These are phyloP conservation scores for Hypoxylon rickii DNA, from an alignment of 495 filamentous ascomycete genomes.

Conservation along the genomic window DNA sequence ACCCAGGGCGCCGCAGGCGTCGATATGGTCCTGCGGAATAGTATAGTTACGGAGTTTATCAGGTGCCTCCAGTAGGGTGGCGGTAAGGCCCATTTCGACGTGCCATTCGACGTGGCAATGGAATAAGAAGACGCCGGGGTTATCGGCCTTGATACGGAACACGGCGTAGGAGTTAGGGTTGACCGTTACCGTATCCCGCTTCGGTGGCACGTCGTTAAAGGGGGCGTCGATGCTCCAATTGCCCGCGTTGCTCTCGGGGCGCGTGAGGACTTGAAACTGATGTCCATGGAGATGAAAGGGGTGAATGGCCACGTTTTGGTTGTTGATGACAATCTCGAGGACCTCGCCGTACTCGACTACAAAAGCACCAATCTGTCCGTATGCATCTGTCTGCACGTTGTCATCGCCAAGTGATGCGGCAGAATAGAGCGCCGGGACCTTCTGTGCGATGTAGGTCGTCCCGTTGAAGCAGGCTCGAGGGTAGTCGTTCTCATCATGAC, in stretches of 20 bases:
- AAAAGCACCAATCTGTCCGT: constrained; percentile 75
- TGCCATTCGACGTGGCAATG: constrained; percentile 89
- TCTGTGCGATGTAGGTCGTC: constrained; percentile 70
- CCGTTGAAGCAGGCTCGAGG: constrained; percentile 79
- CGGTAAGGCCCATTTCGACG: constrained; percentile 70
- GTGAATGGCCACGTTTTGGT: constrained; percentile 65
- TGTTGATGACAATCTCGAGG: constrained; percentile 83
- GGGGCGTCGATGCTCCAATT: constrained; percentile 47
- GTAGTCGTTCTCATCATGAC: constrained; percentile 63
- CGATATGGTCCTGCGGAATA: constrained; percentile 67
- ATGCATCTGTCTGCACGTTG: constrained; percentile 66
- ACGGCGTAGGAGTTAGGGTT: constrained; percentile 59
- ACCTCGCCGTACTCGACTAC: constrained; percentile 67
- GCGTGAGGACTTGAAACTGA: constrained; percentile 72
- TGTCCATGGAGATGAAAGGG: constrained; percentile 71
- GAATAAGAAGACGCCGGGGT: constrained; percentile 80
- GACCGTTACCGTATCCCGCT: constrained; percentile 59
- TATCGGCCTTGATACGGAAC: constrained; percentile 63
- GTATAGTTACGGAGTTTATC: constrained; percentile 57
- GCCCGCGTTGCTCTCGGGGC: constrained; percentile 48
- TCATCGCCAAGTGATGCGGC: constrained; percentile 64
- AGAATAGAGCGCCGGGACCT: constrained; percentile 80
- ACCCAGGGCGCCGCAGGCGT: constrained; percentile 57
- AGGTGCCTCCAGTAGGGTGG: constrained; percentile 73
- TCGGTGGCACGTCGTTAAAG: constrained; percentile 49